Evolutionary conservation across 192 early-diverging fungal species (phyloP), one percentile per base, ranked within the genome.

Genomic region (Linnemannia zychae): DNA sequence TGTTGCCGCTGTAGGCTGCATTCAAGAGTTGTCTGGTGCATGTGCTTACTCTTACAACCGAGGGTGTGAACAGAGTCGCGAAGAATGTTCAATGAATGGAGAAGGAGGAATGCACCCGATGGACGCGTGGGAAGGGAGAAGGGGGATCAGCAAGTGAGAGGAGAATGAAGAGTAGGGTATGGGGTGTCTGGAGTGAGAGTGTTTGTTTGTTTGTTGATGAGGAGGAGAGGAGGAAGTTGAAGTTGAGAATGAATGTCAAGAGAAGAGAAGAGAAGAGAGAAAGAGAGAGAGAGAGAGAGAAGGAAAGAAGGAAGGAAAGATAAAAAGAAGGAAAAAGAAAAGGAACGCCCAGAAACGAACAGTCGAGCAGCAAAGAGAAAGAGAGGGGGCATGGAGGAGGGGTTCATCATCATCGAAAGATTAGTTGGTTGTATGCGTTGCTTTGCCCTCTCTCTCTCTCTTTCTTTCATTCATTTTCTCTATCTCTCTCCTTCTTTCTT

Each of bases 191-290:
- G 33, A 67, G 3, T 36, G 31, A 4, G 9, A 36, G 16, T 57
- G 20, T n/a, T 38, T 7, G 17, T 60, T 22, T 76, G 65, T 50
- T 53, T 67, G 24, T 69, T 48, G 24, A 34, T 48, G 63, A 22
- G n/a, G 72, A n/a, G 31, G 44, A 22, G 34, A 31, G 38, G 34
- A 38, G 7, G 49, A 33, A 47, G 17, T n/a, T 28, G 49, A 74
- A 28, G 57, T 63, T 40, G 60, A 74, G 36, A 22, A n/a, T n/a
- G n/a, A n/a, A n/a, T n/a, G n/a, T n/a, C n/a, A 76, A 49, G 33
- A 18, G 28, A 67, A 49, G 57, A 3, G 18, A 46, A 28, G 20
- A 7, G 3, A 37, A 2, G 13, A 49, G n/a, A 46, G 15, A 67
- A 47, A 2, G 33, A 65, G 18, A 44, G 53, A 24, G 22, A 16